These are phyloP conservation scores for Ustilago sp. DNA, from an alignment of 1,284 basidiomycete genomes.

Conservation along the genomic window DNA sequence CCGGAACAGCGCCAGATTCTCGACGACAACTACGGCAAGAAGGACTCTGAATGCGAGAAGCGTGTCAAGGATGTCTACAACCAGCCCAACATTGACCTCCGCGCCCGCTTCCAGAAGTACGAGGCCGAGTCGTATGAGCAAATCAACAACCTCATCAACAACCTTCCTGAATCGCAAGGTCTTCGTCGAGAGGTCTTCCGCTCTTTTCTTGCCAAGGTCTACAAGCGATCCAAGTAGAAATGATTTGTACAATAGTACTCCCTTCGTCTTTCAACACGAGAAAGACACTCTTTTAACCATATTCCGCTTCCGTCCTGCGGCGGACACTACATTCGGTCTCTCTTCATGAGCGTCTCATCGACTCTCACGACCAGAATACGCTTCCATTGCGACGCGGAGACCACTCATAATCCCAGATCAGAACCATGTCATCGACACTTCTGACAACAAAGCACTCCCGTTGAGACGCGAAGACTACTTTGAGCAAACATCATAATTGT, in stretches of 20 bases:
- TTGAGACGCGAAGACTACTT: no score
- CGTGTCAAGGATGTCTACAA: constrained; percentile 83
- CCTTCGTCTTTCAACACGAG: neutral
- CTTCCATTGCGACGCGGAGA: no score
- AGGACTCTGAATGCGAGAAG: constrained; percentile 77
- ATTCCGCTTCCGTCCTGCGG: neutral
- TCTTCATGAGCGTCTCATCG: no score
- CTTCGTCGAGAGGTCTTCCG: constrained; percentile 85
- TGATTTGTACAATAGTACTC: neutral
- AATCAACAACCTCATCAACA: constrained; percentile 64
- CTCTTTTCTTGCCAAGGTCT: constrained; percentile 89
- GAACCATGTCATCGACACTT: no score
- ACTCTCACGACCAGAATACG: no score
- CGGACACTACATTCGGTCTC: no score
- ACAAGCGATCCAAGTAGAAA: constrained; percentile 74
- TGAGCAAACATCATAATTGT: no score
- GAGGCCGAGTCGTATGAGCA: constrained; percentile 80
- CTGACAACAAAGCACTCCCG: no score
- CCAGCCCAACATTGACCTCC: constrained; percentile 77
- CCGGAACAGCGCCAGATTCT: constrained; percentile 75
- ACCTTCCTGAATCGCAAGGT: constrained; percentile 57
- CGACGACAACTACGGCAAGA: constrained; percentile 86
- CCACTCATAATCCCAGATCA: no score
- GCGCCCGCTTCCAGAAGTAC: constrained; percentile 78
- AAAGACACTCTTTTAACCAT: neutral